Conservation (phyloP, 176 grass and related monocot species). For the Echinochloa phyllopogon region DNA sequence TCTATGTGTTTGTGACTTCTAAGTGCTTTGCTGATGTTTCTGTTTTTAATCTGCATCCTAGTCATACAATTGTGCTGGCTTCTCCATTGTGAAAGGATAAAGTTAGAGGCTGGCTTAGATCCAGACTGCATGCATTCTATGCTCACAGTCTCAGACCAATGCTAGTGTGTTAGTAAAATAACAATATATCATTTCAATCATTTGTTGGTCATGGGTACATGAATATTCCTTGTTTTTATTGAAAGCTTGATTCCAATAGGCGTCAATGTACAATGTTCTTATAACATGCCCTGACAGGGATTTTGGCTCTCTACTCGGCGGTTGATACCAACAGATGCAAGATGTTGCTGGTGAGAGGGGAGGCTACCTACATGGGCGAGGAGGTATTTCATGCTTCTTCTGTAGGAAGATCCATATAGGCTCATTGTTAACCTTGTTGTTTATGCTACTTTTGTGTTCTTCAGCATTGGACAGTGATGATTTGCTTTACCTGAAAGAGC, state of each 20-base stretch:
- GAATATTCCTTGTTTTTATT: neutral
- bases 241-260: neutral
- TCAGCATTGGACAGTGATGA: conserved; percentile 98
- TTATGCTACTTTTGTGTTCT: conserved; percentile 31
- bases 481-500: conserved; percentile 96
- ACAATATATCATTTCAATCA: neutral
- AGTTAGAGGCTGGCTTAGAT: neutral
- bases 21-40: neutral
- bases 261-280: conserved; percentile 56
- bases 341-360: conserved; percentile 99
- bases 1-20: neutral
- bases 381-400: conserved; percentile 70
- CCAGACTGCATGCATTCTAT: conserved; percentile 22
- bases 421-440: conserved; percentile 35
- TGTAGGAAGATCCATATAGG: neutral
- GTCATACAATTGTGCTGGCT: neutral
- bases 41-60: neutral
- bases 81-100: neutral
- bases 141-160: neutral
- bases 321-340: conserved; percentile 90
- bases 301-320: conserved; percentile 77
- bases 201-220: neutral
- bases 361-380: conserved; percentile 96
- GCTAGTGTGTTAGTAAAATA: neutral
- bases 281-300: conserved; percentile 99